A percentile compares a stretch with the other conserved stretches of the same genome.
phyloP scores from a whole-genome alignment of 306 rosid genomes.

The Acacia acuminata region DNA sequence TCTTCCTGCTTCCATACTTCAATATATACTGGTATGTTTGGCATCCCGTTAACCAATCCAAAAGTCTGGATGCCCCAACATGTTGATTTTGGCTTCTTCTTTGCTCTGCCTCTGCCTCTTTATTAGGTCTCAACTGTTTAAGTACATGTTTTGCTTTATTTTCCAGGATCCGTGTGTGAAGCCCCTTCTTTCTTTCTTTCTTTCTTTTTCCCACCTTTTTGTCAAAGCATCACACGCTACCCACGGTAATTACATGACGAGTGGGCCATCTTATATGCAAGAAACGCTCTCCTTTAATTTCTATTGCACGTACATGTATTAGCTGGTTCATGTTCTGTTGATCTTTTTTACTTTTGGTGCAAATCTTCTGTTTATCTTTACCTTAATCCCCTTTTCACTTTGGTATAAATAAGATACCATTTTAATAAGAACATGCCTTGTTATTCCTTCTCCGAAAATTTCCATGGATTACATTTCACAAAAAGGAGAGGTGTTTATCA shows the following conservation, averaged over 20 bases:
- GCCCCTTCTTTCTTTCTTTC: conserved; percentile 18
- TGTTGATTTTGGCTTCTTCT: not conserved
- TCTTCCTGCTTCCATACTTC: not conserved
- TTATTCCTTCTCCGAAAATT: conserved; percentile 3
- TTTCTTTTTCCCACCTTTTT: too few species aligned
- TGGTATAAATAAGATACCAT: conserved; percentile 22
- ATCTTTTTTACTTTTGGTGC: conserved; percentile 11
- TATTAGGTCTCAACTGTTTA: not conserved
- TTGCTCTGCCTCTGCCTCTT: not conserved
- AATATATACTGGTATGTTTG: not conserved
- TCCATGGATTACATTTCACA: conserved; percentile 4
- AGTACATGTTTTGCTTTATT: not conserved
- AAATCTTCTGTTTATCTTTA: conserved; percentile 8
- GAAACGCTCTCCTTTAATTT: not conserved
- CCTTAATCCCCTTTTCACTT: conserved; percentile 22
- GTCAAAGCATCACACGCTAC: conserved; percentile 38
- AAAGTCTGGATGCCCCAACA: too few species aligned
- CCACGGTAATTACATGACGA: conserved; percentile 29
- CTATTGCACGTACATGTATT: conserved; percentile 5
- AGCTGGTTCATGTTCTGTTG: conserved; percentile 1
- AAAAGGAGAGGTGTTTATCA: not conserved
- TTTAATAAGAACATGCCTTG: not conserved
- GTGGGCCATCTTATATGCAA: conserved; percentile 37
- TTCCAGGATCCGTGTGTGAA: not conserved
- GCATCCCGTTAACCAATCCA: too few species aligned